phyloP scores from a whole-genome alignment of 1,139 yeast species.

The Yamadazyma buinensis region DNA sequence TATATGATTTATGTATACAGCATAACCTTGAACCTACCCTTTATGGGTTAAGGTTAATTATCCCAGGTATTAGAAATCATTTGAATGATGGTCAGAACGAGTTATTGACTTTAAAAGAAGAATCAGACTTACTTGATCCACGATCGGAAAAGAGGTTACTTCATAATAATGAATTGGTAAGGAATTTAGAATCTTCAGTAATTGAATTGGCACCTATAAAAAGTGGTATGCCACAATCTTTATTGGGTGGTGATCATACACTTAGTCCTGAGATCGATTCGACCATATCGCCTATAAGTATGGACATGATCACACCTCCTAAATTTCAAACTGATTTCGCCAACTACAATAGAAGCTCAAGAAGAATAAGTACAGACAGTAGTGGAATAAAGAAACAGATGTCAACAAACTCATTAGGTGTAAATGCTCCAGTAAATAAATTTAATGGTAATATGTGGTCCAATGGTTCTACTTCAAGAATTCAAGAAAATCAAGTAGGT shows the following conservation, averaged over 20 bases:
- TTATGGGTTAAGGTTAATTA: conserved; percentile 18
- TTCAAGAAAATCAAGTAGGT: conserved; percentile 1
- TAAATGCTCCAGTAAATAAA: not conserved
- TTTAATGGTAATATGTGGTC: not conserved
- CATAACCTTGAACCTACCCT: conserved; percentile 25
- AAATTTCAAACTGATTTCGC: not conserved
- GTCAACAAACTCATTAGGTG: not conserved
- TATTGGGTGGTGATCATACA: conserved; percentile 6
- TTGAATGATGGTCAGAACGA: conserved; percentile 3
- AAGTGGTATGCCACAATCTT: conserved; percentile 7
- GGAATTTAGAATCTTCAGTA: conserved; percentile 17
- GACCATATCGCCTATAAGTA: conserved; percentile 10
- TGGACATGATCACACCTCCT: conserved; percentile 12
- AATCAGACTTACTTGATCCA: conserved; percentile 4
- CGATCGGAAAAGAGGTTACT: conserved; percentile 8
- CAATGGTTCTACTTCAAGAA: not conserved
- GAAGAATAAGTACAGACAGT: not conserved
- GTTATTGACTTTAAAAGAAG: conserved; percentile 11
- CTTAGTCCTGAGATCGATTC: conserved; percentile 10
- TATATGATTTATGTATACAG: conserved; percentile 28
- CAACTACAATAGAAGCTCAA: not conserved
- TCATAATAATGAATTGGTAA: conserved; percentile 20
- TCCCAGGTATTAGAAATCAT: conserved; percentile 7
- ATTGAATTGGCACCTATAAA: conserved; percentile 22
- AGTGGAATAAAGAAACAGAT: not conserved